Conservation (phyloP, 768 basidiomycete genomes). For the Pleurotus giganteus region DNA sequence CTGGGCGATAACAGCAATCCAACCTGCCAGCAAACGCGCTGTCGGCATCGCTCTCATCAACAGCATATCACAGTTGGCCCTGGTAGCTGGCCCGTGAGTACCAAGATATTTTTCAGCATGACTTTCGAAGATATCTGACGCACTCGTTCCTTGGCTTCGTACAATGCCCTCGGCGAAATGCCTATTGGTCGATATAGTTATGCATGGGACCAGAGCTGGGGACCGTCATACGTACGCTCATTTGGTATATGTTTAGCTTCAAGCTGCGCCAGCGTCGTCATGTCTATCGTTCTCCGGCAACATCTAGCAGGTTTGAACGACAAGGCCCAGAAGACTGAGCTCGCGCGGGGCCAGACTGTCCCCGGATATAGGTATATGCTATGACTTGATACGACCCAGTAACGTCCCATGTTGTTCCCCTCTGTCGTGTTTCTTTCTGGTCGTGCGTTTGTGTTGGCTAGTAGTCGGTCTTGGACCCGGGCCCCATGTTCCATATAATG, state of each 20-base stretch:
- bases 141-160: background rate
- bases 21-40: slow-evolving; percentile 64
- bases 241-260: slow-evolving; percentile 57
- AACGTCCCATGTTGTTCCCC: background rate
- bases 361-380: slow-evolving; percentile 1
- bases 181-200: slow-evolving; percentile 29
- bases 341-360: background rate
- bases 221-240: slow-evolving; percentile 48
- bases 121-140: background rate
- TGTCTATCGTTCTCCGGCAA: slow-evolving; percentile 28
- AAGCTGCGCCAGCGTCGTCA: slow-evolving; percentile 36
- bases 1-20: slow-evolving; percentile 35
- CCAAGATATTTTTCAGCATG: background rate
- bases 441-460: background rate
- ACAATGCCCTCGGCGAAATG: background rate
- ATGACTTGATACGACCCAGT: background rate
- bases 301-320: slow-evolving; percentile 25
- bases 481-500: no score
- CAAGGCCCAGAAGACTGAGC: slow-evolving; percentile 18
- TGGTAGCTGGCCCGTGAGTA: slow-evolving; percentile 64
- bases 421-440: background rate
- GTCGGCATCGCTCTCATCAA: slow-evolving; percentile 66
- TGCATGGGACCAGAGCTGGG: slow-evolving; percentile 49
- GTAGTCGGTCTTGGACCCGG: no score
- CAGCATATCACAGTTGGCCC: slow-evolving; percentile 52